phyloP scores from a whole-genome alignment of 768 basidiomycete species.

The Termitomyces sp. region DNA sequence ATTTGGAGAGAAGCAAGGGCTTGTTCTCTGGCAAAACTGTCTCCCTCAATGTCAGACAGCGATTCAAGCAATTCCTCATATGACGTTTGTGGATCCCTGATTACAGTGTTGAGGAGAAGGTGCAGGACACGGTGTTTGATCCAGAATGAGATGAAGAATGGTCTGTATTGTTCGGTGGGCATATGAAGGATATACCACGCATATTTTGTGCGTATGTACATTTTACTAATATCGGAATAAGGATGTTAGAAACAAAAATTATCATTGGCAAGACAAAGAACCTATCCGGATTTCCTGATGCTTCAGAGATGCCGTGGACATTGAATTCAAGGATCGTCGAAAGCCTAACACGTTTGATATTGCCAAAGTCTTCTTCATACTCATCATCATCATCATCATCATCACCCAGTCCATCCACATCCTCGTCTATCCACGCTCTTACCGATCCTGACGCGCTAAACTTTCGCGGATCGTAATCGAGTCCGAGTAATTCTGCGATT shows the following conservation, averaged over 20 bases:
- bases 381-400: constrained; percentile 25
- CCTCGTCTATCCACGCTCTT: constrained; percentile 31
- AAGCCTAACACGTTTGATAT: constrained; percentile 31
- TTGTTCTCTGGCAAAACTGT: constrained; percentile 15
- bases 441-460: constrained; percentile 40
- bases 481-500: constrained; percentile 34
- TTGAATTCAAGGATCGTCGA: constrained; percentile 44
- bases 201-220: constrained; percentile 56
- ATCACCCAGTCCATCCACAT: constrained; percentile 27
- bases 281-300: constrained; percentile 39
- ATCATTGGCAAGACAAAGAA: constrained; percentile 20
- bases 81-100: constrained; percentile 30
- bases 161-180: constrained; percentile 43
- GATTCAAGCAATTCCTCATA: constrained; percentile 35
- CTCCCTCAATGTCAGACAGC: constrained; percentile 23
- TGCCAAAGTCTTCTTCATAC: constrained; percentile 23
- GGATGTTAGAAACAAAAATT: constrained; percentile 9
- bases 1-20: constrained; percentile 26
- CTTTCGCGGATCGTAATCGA: constrained; percentile 20
- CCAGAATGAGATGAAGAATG: constrained; percentile 47
- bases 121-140: constrained; percentile 47
- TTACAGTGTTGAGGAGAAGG: constrained; percentile 36
- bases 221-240: constrained; percentile 37
- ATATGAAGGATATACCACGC: constrained; percentile 70
- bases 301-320: constrained; percentile 36